phyloP scores from a whole-genome alignment of 371 early-diverging fungal genomes.

The Mucor irregularis region DNA sequence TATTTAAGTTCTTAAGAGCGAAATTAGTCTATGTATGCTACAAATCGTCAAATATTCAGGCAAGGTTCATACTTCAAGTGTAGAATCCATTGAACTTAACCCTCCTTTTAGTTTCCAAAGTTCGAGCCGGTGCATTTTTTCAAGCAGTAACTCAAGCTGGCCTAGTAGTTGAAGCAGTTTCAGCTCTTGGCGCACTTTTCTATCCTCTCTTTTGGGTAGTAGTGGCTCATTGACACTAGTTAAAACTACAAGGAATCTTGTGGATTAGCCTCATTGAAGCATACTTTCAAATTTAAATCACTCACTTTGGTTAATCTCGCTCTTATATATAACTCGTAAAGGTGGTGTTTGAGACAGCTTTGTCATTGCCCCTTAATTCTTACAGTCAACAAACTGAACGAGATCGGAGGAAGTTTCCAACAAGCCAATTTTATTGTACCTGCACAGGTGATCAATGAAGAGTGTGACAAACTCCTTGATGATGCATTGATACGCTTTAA shows the following conservation, averaged over 20 bases:
- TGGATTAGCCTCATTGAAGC: neutral
- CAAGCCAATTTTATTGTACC: too few species aligned
- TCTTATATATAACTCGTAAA: neutral
- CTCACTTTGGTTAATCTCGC: neutral
- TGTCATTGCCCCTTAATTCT: conserved; percentile 3
- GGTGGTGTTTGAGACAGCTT: conserved; percentile 1
- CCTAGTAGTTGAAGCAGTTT: conserved; percentile 2
- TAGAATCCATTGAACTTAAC: neutral
- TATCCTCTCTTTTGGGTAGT: neutral
- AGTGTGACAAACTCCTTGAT: too few species aligned
- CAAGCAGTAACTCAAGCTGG: conserved; percentile 16
- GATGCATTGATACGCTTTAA: too few species aligned
- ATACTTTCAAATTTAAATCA: neutral
- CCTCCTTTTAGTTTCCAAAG: conserved; percentile 9
- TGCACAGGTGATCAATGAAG: too few species aligned
- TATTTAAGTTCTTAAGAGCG: neutral
- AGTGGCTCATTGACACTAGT: neutral
- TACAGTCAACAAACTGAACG: too few species aligned
- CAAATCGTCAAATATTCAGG: neutral
- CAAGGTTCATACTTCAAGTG: neutral
- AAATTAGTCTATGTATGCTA: neutral
- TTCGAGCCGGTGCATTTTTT: conserved; percentile 10
- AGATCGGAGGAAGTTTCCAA: too few species aligned
- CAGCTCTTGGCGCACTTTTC: conserved; percentile 6
- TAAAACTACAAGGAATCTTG: neutral